Evolutionary conservation across 257 asterid species (phyloP).

Genomic region (Penstemon barbatus): DNA sequence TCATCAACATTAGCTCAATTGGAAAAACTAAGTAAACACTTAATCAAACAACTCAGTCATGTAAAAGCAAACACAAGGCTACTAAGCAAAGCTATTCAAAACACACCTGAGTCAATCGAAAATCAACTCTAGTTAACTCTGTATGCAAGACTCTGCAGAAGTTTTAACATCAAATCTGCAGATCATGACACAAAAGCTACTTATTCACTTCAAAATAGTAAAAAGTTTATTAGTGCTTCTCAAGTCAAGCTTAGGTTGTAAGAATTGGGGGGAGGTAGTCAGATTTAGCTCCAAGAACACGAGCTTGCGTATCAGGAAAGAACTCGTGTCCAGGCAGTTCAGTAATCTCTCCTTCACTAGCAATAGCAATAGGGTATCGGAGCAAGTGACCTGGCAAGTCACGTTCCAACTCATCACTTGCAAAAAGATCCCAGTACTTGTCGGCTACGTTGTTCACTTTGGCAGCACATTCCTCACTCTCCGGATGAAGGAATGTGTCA

Average conservation of each 20-base stretch:
- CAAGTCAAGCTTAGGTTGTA: constrained; percentile 53
- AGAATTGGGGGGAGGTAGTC: constrained; percentile 93
- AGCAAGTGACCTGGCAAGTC: constrained; percentile 97
- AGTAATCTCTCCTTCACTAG: constrained; percentile 63
- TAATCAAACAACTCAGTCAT: background rate
- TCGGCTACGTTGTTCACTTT: constrained; percentile 73
- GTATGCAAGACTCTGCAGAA: constrained; percentile 25
- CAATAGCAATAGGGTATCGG: constrained; percentile 74
- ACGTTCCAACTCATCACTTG: constrained; percentile 64
- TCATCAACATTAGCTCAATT: constrained; percentile 20
- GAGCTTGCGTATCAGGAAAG: constrained; percentile 96
- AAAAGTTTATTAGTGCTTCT: background rate
- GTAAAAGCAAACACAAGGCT: constrained; percentile 8
- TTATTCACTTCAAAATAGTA: constrained; percentile 20
- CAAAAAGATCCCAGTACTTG: constrained; percentile 78
- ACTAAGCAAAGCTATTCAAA: background rate
- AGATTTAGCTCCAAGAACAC: constrained; percentile 69
- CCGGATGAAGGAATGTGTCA: constrained; percentile 59
- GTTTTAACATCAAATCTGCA: constrained; percentile 17
- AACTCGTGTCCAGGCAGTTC: constrained; percentile 83
- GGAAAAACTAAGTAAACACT: background rate
- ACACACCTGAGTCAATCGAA: constrained; percentile 17
- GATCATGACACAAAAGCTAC: constrained; percentile 15
- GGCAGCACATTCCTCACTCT: constrained; percentile 62
- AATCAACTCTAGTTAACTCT: constrained; percentile 20